phyloP scores from a whole-genome alignment of 2,329 filamentous ascomycete species.

The Bipolaris sorokiniana region DNA sequence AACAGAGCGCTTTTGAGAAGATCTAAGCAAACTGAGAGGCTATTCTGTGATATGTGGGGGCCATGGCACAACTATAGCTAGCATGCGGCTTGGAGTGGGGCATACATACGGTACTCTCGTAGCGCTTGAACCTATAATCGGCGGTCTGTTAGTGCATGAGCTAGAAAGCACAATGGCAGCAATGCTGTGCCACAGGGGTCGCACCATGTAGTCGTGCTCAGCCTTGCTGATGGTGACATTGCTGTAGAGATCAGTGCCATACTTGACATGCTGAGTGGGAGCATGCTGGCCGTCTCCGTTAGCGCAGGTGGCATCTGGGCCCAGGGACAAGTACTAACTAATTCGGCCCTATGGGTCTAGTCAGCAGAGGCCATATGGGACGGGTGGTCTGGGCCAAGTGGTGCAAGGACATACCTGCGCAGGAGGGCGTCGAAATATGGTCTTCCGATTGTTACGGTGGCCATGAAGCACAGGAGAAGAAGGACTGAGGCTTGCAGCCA shows the following conservation, averaged over 20 bases:
- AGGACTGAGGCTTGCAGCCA: constrained; percentile 13
- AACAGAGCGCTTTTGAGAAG: constrained; percentile 57
- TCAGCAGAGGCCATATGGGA: constrained; percentile 27
- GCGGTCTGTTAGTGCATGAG: constrained; percentile 6
- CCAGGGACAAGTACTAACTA: constrained; percentile 51
- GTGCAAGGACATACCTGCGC: constrained; percentile 60
- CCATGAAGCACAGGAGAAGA: constrained; percentile 39
- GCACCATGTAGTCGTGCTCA: constrained; percentile 67
- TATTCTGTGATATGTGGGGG: not conserved
- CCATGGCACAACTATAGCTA: not conserved
- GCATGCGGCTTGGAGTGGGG: not conserved
- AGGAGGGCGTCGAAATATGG: constrained; percentile 67
- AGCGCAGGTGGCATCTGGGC: constrained; percentile 8
- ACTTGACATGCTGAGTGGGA: constrained; percentile 46
- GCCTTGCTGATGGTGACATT: constrained; percentile 63
- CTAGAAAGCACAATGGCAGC: not conserved
- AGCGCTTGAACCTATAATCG: constrained; percentile 47
- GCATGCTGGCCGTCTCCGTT: constrained; percentile 45
- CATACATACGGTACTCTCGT: constrained; percentile 62
- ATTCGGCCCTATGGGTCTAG: constrained; percentile 52
- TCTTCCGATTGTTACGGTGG: constrained; percentile 64
- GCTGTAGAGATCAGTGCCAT: constrained; percentile 42
- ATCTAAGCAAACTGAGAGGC: constrained; percentile 39
- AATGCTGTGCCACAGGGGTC: constrained; percentile 19
- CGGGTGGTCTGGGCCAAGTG: not conserved